A percentile compares a stretch with the other conserved stretches of the same genome.
These are phyloP conservation scores for Populus hybrid DNA, from an alignment of 441 rosid genomes.

Conservation along the genomic window DNA sequence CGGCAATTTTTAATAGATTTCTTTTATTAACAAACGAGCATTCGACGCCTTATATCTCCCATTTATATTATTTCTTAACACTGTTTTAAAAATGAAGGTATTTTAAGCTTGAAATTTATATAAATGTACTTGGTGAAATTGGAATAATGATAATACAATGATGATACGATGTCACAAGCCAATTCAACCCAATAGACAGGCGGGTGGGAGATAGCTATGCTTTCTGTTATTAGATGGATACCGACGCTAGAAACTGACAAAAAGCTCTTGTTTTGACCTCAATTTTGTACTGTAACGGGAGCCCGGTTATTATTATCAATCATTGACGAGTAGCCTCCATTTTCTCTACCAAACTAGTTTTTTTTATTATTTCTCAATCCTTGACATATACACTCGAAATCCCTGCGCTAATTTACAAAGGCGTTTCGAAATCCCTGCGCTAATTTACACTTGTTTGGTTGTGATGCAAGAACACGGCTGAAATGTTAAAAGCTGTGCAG, in stretches of 20 bases:
- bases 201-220: constrained; percentile 18
- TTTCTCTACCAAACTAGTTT: constrained; percentile 26
- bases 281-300: constrained; percentile 11
- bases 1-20: no score
- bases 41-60: no score
- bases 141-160: no score
- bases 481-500: background rate
- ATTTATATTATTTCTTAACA: no score
- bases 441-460: background rate
- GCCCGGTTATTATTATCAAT: constrained; percentile 7
- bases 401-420: background rate
- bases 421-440: background rate
- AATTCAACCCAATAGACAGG: background rate
- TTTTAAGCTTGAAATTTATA: no score
- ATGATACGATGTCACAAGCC: no score
- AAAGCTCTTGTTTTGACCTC: constrained; percentile 19
- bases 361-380: constrained; percentile 16
- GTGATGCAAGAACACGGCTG: background rate
- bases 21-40: no score
- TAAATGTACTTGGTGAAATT: no score
- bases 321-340: constrained; percentile 15
- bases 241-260: no score
- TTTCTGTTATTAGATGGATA: constrained; percentile 6
- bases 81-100: no score
- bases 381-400: background rate